Base-by-base conservation (phyloP, 208 protist genomes). In the Wallacemonas collosoma region DNA sequence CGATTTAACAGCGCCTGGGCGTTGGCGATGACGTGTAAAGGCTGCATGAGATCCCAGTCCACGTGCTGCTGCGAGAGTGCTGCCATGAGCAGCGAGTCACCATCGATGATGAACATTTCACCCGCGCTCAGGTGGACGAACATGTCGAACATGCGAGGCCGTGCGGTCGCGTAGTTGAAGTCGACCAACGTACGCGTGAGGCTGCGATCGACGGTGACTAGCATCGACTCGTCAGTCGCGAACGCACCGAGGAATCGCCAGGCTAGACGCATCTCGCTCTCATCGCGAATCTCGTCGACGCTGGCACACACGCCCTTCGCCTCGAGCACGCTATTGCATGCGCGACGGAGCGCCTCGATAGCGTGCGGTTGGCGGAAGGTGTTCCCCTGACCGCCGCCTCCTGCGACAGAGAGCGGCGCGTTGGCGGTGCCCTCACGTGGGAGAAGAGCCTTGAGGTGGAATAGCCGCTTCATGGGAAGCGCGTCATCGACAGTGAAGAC, bases 91-190 rank as follows among this genome's bases (percentile, higher is more conserved):
- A 97, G 86, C 39, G 93, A 90, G 72, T 97, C 93, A 62, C 91
- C 91, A 68, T 97, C 93, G 76, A 97, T 93, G 80, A 97, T 94
- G 69, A 97, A 97, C 82, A 95, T 94, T 72, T 95, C 91, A 57
- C 73, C 81, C 39, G 90, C 91, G 66, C 86, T 94, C 47, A 97
- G 79, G 72, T 97, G 91, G 6, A 94, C 83, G 62, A 97, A 97
- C 75, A 97, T 94, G 60, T 97, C 91, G 73, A 93, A 90, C 76
- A 91, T 83, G 11, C 83, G 82, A n/a, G 93, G 93, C 6, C 86
- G 80, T n/a, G 85, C 78, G 41, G 79, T 94, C 44, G 79, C 81
- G 73, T 97, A 97, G 79, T 91, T 85, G 63, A 80, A 77, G 35
- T 96, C 81, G 14, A 93, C 83, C 0, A 83, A 88, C 14, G 70